phyloP scores from a whole-genome alignment of 2,329 filamentous ascomycete genomes.

The Stagonosporopsis cucurbitacearum region DNA sequence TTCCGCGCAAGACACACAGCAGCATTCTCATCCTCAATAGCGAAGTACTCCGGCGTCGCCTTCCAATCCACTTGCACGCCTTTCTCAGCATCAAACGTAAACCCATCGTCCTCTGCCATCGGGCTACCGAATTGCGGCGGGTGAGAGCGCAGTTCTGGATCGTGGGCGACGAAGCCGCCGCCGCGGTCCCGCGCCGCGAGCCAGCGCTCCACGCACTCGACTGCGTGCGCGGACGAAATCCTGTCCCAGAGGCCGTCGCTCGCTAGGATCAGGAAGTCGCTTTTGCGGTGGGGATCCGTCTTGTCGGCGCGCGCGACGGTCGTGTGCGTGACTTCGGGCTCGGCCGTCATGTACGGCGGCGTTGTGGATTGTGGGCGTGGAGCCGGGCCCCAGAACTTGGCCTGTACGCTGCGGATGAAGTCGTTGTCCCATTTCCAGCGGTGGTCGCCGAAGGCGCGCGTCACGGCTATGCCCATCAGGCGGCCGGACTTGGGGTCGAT shows the following conservation, averaged over 20 bases:
- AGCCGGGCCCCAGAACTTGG: conserved; percentile 58
- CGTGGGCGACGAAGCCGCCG: conserved; percentile 21
- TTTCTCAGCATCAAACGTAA: conserved; percentile 41
- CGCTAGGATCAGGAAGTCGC: conserved; percentile 69
- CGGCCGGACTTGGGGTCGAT: conserved; percentile 63
- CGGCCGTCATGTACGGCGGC: conserved; percentile 72
- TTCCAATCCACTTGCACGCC: conserved; percentile 51
- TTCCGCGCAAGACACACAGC: conserved; percentile 61
- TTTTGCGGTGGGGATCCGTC: conserved; percentile 30
- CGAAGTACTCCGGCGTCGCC: conserved; percentile 53
- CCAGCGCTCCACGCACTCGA: conserved; percentile 65
- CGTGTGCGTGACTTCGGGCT: conserved; percentile 68
- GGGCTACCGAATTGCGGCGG: conserved; percentile 15
- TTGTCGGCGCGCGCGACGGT: conserved; percentile 53
- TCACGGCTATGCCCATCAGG: conserved; percentile 66
- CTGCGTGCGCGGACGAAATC: conserved; percentile 63
- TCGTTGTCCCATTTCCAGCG: conserved; percentile 70
- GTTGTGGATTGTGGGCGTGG: conserved; percentile 57
- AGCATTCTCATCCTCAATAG: conserved; percentile 60
- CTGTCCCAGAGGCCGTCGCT: conserved; percentile 72
- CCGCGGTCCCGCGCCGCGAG: conserved; percentile 49
- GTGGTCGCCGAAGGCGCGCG: conserved; percentile 72
- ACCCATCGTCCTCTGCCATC: conserved; percentile 38
- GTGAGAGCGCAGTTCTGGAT: conserved; percentile 22
- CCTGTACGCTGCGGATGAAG: conserved; percentile 54